Conservation (phyloP, 2,329 filamentous ascomycete species). For the Aspergillus floridensis region DNA sequence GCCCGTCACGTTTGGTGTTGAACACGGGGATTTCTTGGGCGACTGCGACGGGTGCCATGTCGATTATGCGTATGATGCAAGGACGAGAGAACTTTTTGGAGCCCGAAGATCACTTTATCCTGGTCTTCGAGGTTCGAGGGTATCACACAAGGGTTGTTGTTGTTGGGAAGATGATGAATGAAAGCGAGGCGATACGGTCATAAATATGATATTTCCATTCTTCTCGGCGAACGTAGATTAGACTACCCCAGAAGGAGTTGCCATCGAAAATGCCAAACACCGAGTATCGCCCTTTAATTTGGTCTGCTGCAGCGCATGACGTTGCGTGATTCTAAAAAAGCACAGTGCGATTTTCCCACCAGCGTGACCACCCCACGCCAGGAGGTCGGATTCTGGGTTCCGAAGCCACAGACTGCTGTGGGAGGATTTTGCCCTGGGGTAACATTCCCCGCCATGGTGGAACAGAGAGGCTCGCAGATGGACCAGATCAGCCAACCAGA, state of each 20-base stretch:
- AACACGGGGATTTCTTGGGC: slow-evolving; percentile 22
- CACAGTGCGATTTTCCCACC: background rate
- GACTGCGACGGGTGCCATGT: slow-evolving; percentile 34
- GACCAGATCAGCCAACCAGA: background rate
- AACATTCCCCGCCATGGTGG: background rate
- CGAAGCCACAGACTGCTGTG: slow-evolving; percentile 12
- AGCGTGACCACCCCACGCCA: background rate
- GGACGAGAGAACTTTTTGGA: background rate
- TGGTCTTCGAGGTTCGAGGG: background rate
- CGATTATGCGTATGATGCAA: slow-evolving; percentile 5
- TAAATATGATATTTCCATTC: slow-evolving; percentile 10
- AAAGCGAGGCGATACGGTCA: background rate
- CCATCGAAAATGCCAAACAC: background rate
- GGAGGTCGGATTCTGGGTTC: slow-evolving; percentile 33
- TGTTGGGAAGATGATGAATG: slow-evolving; percentile 1
- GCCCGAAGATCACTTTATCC: background rate
- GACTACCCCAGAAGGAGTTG: background rate
- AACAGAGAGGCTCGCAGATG: background rate
- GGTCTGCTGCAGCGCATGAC: background rate
- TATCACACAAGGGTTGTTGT: slow-evolving; percentile 3
- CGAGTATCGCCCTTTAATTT: background rate
- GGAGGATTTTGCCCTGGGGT: background rate
- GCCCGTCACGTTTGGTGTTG: slow-evolving; percentile 52
- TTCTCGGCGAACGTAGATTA: background rate
- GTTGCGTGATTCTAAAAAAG: slow-evolving; percentile 5